A percentile compares a stretch with the other conserved stretches of the same genome.
Evolutionary conservation across 2,329 filamentous ascomycete genomes (phyloP).

Genomic region (Diaporthe humulicola): DNA sequence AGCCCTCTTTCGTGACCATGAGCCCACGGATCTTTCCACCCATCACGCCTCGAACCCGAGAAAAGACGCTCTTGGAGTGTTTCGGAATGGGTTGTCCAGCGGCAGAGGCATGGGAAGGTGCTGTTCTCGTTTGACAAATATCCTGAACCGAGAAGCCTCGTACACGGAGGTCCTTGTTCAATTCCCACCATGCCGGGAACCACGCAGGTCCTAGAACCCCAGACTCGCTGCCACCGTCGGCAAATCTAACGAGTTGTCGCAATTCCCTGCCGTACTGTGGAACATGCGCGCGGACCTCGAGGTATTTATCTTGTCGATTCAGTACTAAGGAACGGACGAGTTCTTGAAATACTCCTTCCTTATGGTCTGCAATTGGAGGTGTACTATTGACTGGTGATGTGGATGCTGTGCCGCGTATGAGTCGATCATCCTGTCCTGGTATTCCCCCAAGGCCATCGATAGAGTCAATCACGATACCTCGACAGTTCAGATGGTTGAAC

Average conservation of each 20-base stretch:
- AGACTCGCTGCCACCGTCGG: neutral
- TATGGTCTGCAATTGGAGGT: neutral
- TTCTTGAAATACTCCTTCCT: neutral
- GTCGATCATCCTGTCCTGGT: neutral
- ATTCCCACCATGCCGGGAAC: conserved; percentile 18
- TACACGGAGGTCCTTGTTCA: conserved; percentile 10
- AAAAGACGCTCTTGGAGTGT: conserved; percentile 18
- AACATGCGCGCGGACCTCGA: conserved; percentile 14
- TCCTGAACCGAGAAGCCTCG: neutral
- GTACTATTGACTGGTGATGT: conserved; percentile 27
- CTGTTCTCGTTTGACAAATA: neutral
- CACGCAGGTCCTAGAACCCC: neutral
- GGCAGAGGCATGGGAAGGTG: rapidly evolving
- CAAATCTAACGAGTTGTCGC: neutral
- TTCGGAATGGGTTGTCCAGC: neutral
- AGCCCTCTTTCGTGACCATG: conserved; percentile 22
- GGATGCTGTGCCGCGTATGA: neutral
- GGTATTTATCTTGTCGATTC: conserved; percentile 27
- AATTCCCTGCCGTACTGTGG: conserved; percentile 18
- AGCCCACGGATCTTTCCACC: conserved; percentile 4
- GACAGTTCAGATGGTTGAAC: conserved; percentile 4
- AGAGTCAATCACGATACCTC: conserved; percentile 17
- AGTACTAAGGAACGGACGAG: conserved; percentile 27
- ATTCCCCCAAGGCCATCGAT: conserved; percentile 27
- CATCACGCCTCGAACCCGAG: conserved; percentile 22